Conservation (phyloP, 148 eudicot genomes). For the Persicaria tinctoria region DNA sequence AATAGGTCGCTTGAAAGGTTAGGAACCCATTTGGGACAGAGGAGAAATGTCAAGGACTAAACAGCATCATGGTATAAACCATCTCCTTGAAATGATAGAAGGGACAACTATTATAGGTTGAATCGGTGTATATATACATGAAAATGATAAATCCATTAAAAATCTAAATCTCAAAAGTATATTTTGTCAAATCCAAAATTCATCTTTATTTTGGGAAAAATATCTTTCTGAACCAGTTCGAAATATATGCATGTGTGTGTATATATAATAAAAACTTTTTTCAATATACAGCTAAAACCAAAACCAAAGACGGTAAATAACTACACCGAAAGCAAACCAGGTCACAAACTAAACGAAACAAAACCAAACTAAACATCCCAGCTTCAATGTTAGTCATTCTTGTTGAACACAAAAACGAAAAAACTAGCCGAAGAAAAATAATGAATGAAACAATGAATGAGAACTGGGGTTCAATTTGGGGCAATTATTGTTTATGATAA, state of each 20-base stretch:
- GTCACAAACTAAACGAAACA: not conserved
- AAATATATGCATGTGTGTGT: not conserved
- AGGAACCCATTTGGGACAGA: too few relatives aligned
- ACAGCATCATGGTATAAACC: not conserved
- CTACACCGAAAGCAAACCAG: not conserved
- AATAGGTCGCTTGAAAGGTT: too few relatives aligned
- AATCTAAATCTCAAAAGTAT: not conserved
- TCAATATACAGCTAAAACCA: not conserved
- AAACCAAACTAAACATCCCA: not conserved
- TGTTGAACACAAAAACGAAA: not conserved
- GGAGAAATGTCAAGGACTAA: not conserved
- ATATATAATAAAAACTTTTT: not conserved
- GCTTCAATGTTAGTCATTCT: not conserved
- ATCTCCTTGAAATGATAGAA: not conserved
- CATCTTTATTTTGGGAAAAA: not conserved
- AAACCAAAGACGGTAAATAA: not conserved
- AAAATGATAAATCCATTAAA: not conserved
- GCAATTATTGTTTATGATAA: not conserved
- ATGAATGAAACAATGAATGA: too few relatives aligned
- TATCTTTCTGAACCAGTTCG: not conserved
- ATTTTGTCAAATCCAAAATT: not conserved
- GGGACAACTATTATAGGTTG: not conserved
- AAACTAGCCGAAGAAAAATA: too few relatives aligned
- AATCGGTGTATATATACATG: not conserved
- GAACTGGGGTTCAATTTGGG: not conserved